Evolutionary conservation across 2,329 filamentous ascomycete genomes (phyloP).

Genomic region (Ophiostoma ips): DNA sequence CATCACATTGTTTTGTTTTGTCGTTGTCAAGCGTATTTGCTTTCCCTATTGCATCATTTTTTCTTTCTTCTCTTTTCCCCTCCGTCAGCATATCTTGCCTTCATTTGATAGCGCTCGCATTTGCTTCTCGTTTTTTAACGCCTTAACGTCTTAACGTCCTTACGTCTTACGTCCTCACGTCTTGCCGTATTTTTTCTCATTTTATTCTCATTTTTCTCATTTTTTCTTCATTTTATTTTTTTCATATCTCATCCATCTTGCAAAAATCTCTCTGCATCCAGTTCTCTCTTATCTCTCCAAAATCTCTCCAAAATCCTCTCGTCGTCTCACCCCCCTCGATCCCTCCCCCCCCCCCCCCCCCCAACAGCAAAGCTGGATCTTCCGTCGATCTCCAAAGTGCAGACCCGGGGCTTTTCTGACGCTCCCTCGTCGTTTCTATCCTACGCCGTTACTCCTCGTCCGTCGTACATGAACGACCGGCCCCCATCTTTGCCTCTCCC

Average conservation of each 20-base stretch:
- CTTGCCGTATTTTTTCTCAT: not conserved
- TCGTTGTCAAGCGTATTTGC: not conserved
- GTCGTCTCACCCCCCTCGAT: no score
- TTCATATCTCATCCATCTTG: no score
- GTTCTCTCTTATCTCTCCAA: not conserved
- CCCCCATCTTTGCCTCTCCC: slow-evolving; percentile 47
- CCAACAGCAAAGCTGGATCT: slow-evolving; percentile 77
- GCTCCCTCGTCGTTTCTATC: slow-evolving; percentile 53
- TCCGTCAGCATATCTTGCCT: not conserved
- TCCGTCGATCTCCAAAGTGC: slow-evolving; percentile 71
- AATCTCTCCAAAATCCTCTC: no score
- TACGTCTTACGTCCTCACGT: not conserved
- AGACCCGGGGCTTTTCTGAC: slow-evolving; percentile 64
- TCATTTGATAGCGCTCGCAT: not conserved
- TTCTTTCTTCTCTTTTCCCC: not conserved
- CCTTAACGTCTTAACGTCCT: not conserved
- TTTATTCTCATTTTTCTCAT: not conserved
- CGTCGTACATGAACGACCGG: slow-evolving; percentile 59
- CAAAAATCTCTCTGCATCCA: no score
- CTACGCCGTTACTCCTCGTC: slow-evolving; percentile 44
- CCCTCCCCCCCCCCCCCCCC: not conserved
- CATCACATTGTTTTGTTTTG: not conserved
- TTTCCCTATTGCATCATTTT: not conserved
- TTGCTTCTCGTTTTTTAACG: not conserved
- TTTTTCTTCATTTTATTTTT: slow-evolving; percentile 3